Evolutionary conservation across 2,329 filamentous ascomycete species (phyloP).

Genomic region (Colletotrichum euphorbiae): DNA sequence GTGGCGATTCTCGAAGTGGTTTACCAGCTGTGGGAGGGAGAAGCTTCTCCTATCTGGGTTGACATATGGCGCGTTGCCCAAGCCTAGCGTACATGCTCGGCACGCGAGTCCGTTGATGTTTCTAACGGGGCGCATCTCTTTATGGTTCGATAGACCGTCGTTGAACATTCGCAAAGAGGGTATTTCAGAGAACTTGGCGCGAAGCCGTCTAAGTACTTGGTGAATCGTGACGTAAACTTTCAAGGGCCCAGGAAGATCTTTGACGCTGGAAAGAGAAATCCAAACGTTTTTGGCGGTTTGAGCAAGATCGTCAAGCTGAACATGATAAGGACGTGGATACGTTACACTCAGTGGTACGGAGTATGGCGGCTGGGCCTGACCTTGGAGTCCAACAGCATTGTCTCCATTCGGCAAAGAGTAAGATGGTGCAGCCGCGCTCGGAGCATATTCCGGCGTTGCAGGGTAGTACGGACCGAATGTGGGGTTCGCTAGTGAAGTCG

Average conservation of each 20-base stretch:
- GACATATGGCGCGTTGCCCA: slow-evolving; percentile 49
- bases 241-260: slow-evolving; percentile 70
- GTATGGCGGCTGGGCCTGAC: slow-evolving; percentile 1
- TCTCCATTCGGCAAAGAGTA: background rate
- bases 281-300: slow-evolving; percentile 71
- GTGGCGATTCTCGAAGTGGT: slow-evolving; percentile 65
- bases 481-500: slow-evolving; percentile 44
- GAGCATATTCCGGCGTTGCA: background rate
- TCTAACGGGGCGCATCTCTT: slow-evolving; percentile 67
- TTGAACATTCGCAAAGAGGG: slow-evolving; percentile 70
- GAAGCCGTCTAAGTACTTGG: slow-evolving; percentile 69
- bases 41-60: slow-evolving; percentile 53
- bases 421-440: background rate
- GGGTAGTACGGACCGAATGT: slow-evolving; percentile 41
- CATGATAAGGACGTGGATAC: slow-evolving; percentile 46
- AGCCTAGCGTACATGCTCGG: slow-evolving; percentile 58
- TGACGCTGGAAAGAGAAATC: slow-evolving; percentile 69
- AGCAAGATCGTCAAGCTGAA: slow-evolving; percentile 64
- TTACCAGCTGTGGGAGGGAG: slow-evolving; percentile 70
- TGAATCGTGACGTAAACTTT: slow-evolving; percentile 73
- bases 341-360: background rate
- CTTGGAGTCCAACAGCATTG: background rate
- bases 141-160: slow-evolving; percentile 67
- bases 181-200: slow-evolving; percentile 66
- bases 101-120: slow-evolving; percentile 66